Conservation (phyloP, 179 eudicot species). For the Silene noctiflora region DNA sequence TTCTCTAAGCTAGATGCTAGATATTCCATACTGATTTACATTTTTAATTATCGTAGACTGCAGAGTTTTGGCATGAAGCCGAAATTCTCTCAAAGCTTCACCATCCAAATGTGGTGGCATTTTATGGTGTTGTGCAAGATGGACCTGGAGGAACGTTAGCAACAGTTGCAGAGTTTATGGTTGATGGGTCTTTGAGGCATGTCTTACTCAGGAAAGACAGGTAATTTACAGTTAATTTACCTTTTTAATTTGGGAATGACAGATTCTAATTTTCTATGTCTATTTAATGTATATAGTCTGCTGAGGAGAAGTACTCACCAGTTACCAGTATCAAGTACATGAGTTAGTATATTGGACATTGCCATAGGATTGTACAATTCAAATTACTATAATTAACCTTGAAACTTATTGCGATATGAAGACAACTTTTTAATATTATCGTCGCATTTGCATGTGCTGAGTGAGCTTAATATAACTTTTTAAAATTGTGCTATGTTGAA, state of each 20-base stretch:
- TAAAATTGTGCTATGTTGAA: background rate
- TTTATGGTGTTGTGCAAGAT: slow-evolving; percentile 51
- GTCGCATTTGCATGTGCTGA: background rate
- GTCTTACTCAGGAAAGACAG: slow-evolving; percentile 46
- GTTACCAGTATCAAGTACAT: background rate
- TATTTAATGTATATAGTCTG: background rate
- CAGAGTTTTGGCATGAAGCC: slow-evolving; percentile 52
- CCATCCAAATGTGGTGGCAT: slow-evolving; percentile 55
- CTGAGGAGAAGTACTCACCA: background rate
- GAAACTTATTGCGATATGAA: background rate
- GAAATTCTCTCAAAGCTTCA: slow-evolving; percentile 52
- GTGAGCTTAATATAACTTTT: too few relatives aligned
- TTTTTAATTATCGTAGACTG: slow-evolving; percentile 29
- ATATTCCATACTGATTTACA: slow-evolving; percentile 10
- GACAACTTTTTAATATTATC: background rate
- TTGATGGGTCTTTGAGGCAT: slow-evolving; percentile 50
- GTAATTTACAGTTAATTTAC: slow-evolving; percentile 17
- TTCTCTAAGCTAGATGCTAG: slow-evolving; percentile 2
- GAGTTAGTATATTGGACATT: background rate
- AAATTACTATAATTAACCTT: background rate
- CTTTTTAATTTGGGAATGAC: background rate
- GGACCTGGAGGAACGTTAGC: slow-evolving; percentile 51
- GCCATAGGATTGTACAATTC: background rate
- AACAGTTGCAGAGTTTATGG: slow-evolving; percentile 49
- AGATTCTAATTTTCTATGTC: background rate